Percentiles rank a stretch among this genome's conserved stretches.
Conservation (phyloP, 2,329 filamentous ascomycete genomes). For the Nigrograna mackinnonii region DNA sequence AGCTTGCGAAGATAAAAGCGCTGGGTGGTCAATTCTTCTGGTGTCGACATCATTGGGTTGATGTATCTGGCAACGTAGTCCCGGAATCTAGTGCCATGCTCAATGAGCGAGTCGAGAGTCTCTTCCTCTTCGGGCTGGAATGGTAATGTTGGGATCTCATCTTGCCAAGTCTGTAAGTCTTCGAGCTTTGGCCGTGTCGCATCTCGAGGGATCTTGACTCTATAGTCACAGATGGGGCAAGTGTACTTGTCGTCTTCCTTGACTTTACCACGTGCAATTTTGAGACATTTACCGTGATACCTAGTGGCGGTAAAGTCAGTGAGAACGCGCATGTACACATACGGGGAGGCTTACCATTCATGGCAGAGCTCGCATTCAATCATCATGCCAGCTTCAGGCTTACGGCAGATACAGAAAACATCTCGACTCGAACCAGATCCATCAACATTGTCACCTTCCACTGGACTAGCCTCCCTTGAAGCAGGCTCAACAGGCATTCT, state of each 20-base stretch:
- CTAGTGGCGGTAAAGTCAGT: constrained; percentile 50
- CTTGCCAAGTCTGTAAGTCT: constrained; percentile 80
- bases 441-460: constrained; percentile 50
- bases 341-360: constrained; percentile 94
- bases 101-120: constrained; percentile 81
- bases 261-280: constrained; percentile 95
- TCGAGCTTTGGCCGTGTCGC: constrained; percentile 94
- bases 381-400: constrained; percentile 96
- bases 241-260: constrained; percentile 99
- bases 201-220: constrained; percentile 94
- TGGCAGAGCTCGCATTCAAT: constrained; percentile 98
- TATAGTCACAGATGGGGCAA: constrained; percentile 96
- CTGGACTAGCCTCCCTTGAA: constrained; percentile 76
- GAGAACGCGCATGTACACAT: too few relatives aligned
- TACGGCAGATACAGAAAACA: constrained; percentile 96
- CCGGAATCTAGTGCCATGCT: constrained; percentile 82
- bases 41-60: constrained; percentile 77
- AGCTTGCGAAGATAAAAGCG: constrained; percentile 97
- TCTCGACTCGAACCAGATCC: constrained; percentile 63
- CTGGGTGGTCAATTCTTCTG: constrained; percentile 85
- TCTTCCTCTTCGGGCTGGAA: constrained; percentile 97
- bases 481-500: constrained; percentile 89
- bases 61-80: constrained; percentile 80
- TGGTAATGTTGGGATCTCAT: constrained; percentile 77
- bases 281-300: constrained; percentile 98